phyloP scores from a whole-genome alignment of 2,329 filamentous ascomycete genomes.

The Cytospora leucostoma region DNA sequence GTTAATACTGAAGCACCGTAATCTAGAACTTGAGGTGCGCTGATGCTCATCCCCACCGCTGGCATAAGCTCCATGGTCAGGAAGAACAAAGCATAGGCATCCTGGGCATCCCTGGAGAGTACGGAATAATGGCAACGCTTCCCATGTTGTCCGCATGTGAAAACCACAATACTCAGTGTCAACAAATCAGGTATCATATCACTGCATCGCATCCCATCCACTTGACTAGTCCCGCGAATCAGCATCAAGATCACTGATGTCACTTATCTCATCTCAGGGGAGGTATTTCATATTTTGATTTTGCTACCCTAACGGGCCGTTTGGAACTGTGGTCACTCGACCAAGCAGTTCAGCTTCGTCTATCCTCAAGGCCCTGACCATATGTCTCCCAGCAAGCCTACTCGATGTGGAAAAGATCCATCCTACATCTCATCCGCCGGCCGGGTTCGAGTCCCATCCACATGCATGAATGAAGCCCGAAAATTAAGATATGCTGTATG shows the following conservation, averaged over 20 bases:
- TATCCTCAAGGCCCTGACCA: constrained; percentile 18
- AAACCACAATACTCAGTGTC: too few species aligned
- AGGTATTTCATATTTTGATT: constrained; percentile 25
- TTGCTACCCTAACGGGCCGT: constrained; percentile 26
- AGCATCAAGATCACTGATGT: background rate
- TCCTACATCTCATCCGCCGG: constrained; percentile 20
- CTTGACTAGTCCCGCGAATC: constrained; percentile 9
- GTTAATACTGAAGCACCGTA: too few species aligned
- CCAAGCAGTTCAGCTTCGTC: constrained; percentile 26
- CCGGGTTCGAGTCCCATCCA: constrained; percentile 14
- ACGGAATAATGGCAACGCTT: too few species aligned
- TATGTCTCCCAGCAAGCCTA: constrained; percentile 10
- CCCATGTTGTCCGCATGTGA: too few species aligned
- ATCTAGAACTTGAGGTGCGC: too few species aligned
- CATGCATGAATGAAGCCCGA: constrained; percentile 10
- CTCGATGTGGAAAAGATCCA: constrained; percentile 13
- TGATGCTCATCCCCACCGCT: too few species aligned
- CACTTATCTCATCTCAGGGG: background rate
- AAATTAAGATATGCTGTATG: constrained; percentile 13
- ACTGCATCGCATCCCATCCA: background rate
- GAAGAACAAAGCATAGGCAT: too few species aligned
- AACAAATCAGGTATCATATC: background rate
- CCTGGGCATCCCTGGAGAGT: too few species aligned
- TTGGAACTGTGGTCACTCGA: constrained; percentile 29
- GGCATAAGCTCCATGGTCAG: too few species aligned